phyloP scores from a whole-genome alignment of 2,329 filamentous ascomycete species.

The Calycina marina region DNA sequence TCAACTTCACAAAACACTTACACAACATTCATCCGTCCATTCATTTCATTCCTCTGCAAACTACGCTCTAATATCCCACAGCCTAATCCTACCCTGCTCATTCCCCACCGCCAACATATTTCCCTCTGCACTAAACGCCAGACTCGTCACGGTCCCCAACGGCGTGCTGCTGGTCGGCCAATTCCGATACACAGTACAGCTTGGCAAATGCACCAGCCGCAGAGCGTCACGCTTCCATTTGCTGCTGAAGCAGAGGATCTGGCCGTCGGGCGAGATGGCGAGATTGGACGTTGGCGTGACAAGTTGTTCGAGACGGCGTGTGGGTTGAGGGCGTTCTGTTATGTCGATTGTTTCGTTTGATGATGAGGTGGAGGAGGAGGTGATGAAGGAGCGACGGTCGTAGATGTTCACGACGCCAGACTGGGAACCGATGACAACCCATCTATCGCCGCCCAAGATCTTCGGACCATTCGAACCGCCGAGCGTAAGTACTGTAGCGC shows the following conservation, averaged over 20 bases:
- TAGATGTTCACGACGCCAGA: slow-evolving; percentile 90
- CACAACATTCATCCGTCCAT: no score
- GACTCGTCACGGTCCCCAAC: slow-evolving; percentile 64
- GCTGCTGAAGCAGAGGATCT: slow-evolving; percentile 76
- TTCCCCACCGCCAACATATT: slow-evolving; percentile 74
- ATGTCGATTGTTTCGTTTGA: slow-evolving; percentile 37
- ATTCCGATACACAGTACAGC: slow-evolving; percentile 87
- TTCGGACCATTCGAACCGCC: slow-evolving; percentile 49
- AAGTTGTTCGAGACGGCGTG: slow-evolving; percentile 66
- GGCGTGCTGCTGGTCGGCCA: slow-evolving; percentile 91
- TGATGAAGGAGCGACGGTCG: slow-evolving; percentile 43
- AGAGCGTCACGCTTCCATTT: slow-evolving; percentile 80
- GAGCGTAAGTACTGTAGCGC: slow-evolving; percentile 67
- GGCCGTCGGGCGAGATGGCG: slow-evolving; percentile 75
- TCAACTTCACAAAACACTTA: background rate
- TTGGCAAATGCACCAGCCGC: slow-evolving; percentile 76
- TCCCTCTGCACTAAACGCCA: slow-evolving; percentile 52
- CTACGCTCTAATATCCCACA: slow-evolving; percentile 77
- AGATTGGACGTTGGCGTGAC: slow-evolving; percentile 72
- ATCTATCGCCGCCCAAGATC: slow-evolving; percentile 63
- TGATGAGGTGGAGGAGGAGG: no score
- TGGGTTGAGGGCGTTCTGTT: slow-evolving; percentile 55
- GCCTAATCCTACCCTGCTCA: slow-evolving; percentile 70
- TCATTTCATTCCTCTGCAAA: background rate
- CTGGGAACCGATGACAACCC: slow-evolving; percentile 76